Evolutionary conservation across 352 stramenopile species (phyloP), one percentile per base, ranked within the genome.

Genomic region (Phytopythium vexans): DNA sequence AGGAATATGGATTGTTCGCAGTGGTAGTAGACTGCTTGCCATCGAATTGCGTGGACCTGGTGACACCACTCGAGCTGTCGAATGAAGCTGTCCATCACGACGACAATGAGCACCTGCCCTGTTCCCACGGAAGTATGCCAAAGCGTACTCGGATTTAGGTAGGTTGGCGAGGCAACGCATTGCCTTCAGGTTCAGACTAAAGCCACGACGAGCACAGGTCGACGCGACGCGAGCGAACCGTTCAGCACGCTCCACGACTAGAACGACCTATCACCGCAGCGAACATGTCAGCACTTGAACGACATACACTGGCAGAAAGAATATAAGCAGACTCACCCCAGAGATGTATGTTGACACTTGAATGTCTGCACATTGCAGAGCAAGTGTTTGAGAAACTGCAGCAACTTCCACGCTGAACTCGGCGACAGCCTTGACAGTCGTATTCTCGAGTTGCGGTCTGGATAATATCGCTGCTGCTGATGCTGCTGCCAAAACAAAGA

Each of bases 1-100:
- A 77, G 74, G 33, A 77, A 82, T 9, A 84, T 52, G 2, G 52
- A 66, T 27, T 72, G 56, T 39, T 89, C 78, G 34, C 64, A 72
- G 21, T 64, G 62, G 39, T 64, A 77, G 45, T 74, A 64, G 9
- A 84, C 58, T 1, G 72, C 66, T 52, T 39, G 65, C 78, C 78
- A 89, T n/a, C 75, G 68, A 34, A 67, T 60, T 9, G 62, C 51
- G 39, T 89, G 74, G 8, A 47, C 62, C 1, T 56, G 47, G 14
- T 77, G 33, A 12, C 79, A 54, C 78, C 75, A 86, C 15, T 21
- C 14, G 0, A 82, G 39, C 34, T 86, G 73, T 3, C 60, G 50
- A 34, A 42, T 70, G 37, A 82, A 52, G 0, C 77, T 88, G n/a
- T n/a, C n/a, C n/a, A n/a, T n/a, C n/a, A 41, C 16, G 3, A 56